Percentiles rank a stretch among this genome's conserved stretches.
Conservation (phyloP, 176 grass and related monocot genomes). For the Saccharum officinarum region DNA sequence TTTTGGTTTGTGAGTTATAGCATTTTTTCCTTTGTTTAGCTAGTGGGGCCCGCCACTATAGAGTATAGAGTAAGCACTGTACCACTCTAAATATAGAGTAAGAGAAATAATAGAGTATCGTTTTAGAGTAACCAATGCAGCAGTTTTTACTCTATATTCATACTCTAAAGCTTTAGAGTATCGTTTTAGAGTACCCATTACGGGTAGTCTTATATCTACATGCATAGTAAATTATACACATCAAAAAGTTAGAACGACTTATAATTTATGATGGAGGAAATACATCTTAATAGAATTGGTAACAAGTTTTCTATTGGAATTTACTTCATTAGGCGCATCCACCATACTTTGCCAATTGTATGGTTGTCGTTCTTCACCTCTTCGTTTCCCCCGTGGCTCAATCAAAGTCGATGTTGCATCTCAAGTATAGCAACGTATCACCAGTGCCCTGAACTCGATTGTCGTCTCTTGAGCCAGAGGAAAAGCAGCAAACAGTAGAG, state of each 20-base stretch:
- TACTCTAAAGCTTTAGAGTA: no score
- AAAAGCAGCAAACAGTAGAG: background rate
- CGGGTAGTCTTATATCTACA: background rate
- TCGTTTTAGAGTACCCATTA: no score
- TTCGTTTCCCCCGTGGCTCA: background rate
- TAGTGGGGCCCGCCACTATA: no score
- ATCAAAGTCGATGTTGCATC: background rate
- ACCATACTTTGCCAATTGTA: background rate
- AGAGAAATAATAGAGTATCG: no score
- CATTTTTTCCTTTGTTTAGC: no score
- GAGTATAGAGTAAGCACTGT: no score
- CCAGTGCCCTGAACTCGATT: background rate
- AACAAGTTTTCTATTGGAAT: background rate
- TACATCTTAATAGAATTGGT: background rate
- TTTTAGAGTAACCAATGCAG: no score
- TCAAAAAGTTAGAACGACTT: no score
- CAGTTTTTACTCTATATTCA: no score
- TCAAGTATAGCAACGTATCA: constrained; percentile 5
- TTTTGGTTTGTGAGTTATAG: no score
- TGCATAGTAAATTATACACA: background rate
- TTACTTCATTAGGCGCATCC: background rate
- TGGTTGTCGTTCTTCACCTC: background rate
- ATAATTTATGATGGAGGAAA: no score
- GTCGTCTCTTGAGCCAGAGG: constrained; percentile 24
- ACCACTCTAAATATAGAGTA: no score